Conservation (phyloP, 345 rosid genomes). For the Corchorus olitorius region DNA sequence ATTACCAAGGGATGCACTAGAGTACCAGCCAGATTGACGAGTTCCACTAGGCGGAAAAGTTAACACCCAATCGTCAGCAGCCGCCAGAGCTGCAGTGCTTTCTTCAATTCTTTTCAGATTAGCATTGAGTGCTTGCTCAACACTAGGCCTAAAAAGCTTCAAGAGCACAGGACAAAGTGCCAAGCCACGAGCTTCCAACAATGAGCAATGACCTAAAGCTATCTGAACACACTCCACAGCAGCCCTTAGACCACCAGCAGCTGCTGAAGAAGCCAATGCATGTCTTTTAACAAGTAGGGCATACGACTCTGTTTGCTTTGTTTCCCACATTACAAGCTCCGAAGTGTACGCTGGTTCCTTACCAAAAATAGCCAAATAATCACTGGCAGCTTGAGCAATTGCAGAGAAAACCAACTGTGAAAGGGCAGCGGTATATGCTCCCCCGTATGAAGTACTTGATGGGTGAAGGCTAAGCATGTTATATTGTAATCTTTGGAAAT, state of each 20-base stretch:
- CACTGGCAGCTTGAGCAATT: slow-evolving; percentile 92
- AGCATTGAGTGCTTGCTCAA: slow-evolving; percentile 95
- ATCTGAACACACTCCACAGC: slow-evolving; percentile 99
- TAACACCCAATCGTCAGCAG: slow-evolving; percentile 99
- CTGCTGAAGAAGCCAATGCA: slow-evolving; percentile 95
- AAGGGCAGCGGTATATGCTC: slow-evolving; percentile 99
- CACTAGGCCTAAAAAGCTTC: slow-evolving; percentile 91
- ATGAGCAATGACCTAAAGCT: slow-evolving; percentile 98
- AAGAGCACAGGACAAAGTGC: slow-evolving; percentile 88
- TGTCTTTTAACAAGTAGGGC: slow-evolving; percentile 94
- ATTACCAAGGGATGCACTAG: slow-evolving; percentile 45
- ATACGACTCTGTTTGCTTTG: slow-evolving; percentile 88
- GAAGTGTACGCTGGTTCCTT: slow-evolving; percentile 87
- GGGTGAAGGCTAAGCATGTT: slow-evolving; percentile 96
- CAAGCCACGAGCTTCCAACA: slow-evolving; percentile 93
- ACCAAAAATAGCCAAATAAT: slow-evolving; percentile 82
- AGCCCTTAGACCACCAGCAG: slow-evolving; percentile 99
- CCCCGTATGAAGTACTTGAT: slow-evolving; percentile 95
- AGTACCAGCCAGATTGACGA: slow-evolving; percentile 72
- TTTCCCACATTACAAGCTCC: slow-evolving; percentile 98
- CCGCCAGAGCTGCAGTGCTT: slow-evolving; percentile 98
- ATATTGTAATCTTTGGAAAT: slow-evolving; percentile 80
- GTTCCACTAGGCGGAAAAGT: slow-evolving; percentile 60
- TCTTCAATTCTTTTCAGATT: slow-evolving; percentile 96
- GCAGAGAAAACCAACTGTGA: slow-evolving; percentile 98